Evolutionary conservation across 192 early-diverging fungal genomes (phyloP).

Genomic region (Spizellomyces sp.): DNA sequence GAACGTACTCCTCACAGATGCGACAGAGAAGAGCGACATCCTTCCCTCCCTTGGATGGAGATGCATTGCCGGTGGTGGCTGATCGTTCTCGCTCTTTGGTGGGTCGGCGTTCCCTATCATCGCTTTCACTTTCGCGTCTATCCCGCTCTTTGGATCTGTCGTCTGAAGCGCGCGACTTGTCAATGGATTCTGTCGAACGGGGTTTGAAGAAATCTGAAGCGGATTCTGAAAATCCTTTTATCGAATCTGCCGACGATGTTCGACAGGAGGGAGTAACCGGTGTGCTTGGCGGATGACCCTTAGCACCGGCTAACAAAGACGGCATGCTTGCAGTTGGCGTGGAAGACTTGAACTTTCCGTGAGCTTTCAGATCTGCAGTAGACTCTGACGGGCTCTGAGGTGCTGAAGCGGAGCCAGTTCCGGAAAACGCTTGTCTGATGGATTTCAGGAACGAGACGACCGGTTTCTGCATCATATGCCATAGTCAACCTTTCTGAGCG

Average conservation of each 20-base stretch:
- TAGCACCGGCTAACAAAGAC: too few relatives aligned
- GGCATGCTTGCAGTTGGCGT: too few relatives aligned
- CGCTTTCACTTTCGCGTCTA: too few relatives aligned
- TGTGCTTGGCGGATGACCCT: too few relatives aligned
- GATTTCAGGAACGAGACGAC: slow-evolving; percentile 30
- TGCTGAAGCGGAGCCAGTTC: slow-evolving; percentile 8
- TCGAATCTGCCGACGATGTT: background rate
- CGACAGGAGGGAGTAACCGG: too few relatives aligned
- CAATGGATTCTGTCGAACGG: slow-evolving; percentile 6
- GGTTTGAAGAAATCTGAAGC: slow-evolving; percentile 7
- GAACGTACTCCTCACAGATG: slow-evolving; percentile 83
- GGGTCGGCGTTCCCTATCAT: too few relatives aligned
- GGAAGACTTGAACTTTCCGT: too few relatives aligned
- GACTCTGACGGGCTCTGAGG: slow-evolving; percentile 25
- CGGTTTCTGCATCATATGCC: background rate
- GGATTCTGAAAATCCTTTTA: background rate
- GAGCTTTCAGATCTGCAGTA: background rate
- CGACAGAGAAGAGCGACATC: slow-evolving; percentile 66
- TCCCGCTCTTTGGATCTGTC: too few relatives aligned
- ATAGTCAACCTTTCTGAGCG: too few relatives aligned
- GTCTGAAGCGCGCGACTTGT: too few relatives aligned
- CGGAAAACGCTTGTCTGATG: slow-evolving; percentile 21
- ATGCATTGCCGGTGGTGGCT: background rate
- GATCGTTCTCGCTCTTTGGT: too few relatives aligned
- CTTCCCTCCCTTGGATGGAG: background rate